Conservation (phyloP, 2,329 filamentous ascomycete species). For the Hymenotorrendiella dingleyae region DNA sequence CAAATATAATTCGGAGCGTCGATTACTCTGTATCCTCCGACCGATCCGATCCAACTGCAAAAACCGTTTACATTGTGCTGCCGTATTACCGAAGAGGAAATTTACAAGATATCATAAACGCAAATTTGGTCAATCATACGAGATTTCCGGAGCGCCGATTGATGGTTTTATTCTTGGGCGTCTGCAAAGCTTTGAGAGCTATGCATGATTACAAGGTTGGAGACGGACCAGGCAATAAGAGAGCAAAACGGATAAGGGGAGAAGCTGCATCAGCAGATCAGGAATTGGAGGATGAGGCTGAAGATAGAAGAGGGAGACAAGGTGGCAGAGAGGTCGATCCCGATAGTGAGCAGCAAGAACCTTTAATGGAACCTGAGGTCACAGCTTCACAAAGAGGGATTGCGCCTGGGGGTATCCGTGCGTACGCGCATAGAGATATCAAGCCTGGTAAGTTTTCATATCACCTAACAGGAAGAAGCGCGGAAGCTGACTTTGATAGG, state of each 20-base stretch:
- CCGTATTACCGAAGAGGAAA: conserved; percentile 95
- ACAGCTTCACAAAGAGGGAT: conserved; percentile 61
- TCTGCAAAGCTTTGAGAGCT: conserved; percentile 77
- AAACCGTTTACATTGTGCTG: conserved; percentile 94
- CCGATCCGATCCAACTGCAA: conserved; percentile 60
- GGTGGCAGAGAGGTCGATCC: conserved; percentile 44
- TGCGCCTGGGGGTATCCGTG: conserved; percentile 61
- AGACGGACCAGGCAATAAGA: conserved; percentile 48
- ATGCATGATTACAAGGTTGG: conserved; percentile 86
- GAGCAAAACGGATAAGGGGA: conserved; percentile 35
- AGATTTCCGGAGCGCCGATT: conserved; percentile 81
- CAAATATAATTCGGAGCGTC: conserved; percentile 79
- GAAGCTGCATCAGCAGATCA: conserved; percentile 35
- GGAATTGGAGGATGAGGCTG: conserved; percentile 33
- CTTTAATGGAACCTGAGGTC: conserved; percentile 76
- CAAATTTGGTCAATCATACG: conserved; percentile 92
- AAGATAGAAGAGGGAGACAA: conserved; percentile 36
- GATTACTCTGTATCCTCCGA: conserved; percentile 80
- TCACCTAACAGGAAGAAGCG: background rate
- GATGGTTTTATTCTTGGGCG: conserved; percentile 86
- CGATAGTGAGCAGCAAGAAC: conserved; percentile 70
- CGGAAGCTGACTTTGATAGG: conserved; percentile 37
- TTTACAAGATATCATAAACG: conserved; percentile 96
- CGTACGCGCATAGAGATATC: conserved; percentile 93
- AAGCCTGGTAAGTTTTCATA: conserved; percentile 67